These are phyloP conservation scores for Gillenia trifoliata DNA, from an alignment of 306 rosid genomes.

Conservation along the genomic window DNA sequence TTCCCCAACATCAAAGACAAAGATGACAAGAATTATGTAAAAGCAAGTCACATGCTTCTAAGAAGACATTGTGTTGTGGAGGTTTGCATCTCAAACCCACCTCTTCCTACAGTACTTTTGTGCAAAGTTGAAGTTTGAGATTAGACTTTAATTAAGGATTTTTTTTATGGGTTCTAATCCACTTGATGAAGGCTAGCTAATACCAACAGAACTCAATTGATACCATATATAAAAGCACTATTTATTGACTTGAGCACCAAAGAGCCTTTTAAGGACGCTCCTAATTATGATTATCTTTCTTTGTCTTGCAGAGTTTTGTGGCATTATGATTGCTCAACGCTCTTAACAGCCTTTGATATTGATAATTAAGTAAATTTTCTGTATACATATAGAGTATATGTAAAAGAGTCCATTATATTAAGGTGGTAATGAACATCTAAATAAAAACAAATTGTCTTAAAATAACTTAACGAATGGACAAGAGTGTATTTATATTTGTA, in stretches of 20 bases:
- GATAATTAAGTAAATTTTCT: not conserved
- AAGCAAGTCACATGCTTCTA: not conserved
- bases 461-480: too few species aligned
- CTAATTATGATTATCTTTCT: not conserved
- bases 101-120: not conserved
- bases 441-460: too few species aligned
- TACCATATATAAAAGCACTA: not conserved
- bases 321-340: not conserved
- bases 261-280: not conserved
- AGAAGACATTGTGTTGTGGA: not conserved
- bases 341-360: not conserved
- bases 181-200: not conserved
- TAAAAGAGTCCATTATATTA: too few species aligned
- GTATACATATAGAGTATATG: too few species aligned
- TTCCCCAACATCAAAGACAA: not conserved
- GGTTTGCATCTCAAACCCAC: not conserved
- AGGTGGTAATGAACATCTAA: too few species aligned
- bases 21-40: not conserved
- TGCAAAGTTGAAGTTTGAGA: not conserved
- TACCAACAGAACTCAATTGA: not conserved
- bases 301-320: not conserved
- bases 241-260: not conserved
- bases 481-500: too few species aligned
- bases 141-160: too few species aligned
- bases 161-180: not conserved